Evolutionary conservation across 2,329 filamentous ascomycete genomes (phyloP).

Genomic region (Aspergillus ustus): DNA sequence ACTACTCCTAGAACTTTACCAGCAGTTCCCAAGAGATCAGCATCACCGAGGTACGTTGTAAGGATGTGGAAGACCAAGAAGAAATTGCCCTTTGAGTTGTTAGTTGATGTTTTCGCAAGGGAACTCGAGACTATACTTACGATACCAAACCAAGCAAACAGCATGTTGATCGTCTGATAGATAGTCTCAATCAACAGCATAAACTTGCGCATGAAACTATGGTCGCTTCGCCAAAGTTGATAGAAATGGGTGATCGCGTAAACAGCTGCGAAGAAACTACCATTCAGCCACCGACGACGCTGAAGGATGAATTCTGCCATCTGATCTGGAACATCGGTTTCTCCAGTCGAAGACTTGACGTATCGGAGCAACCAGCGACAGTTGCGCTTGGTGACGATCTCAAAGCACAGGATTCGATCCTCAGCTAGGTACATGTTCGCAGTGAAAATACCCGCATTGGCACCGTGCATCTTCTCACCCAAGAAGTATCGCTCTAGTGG

Average conservation of each 20-base stretch:
- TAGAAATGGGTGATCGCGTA: conserved; percentile 96
- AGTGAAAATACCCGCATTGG: conserved; percentile 93
- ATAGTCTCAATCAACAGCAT: conserved; percentile 91
- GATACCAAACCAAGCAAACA: conserved; percentile 98
- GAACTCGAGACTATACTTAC: conserved; percentile 46
- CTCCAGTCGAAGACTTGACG: conserved; percentile 94
- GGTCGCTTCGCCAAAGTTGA: conserved; percentile 91
- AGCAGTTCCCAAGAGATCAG: conserved; percentile 71
- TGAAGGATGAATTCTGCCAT: conserved; percentile 96
- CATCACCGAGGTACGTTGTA: conserved; percentile 77
- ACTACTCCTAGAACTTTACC: conserved; percentile 84
- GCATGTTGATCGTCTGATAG: conserved; percentile 93
- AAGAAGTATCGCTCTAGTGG: conserved; percentile 96
- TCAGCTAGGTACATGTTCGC: conserved; percentile 71
- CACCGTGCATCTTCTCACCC: conserved; percentile 92
- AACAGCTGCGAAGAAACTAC: conserved; percentile 95
- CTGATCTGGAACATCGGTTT: conserved; percentile 94
- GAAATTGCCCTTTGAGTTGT: conserved; percentile 73
- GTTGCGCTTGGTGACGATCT: conserved; percentile 95
- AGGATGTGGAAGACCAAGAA: conserved; percentile 98
- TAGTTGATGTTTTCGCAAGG: conserved; percentile 19
- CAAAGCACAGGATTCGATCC: conserved; percentile 61
- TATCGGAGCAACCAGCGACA: conserved; percentile 98
- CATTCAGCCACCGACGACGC: conserved; percentile 95
- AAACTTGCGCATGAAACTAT: conserved; percentile 83